Base-by-base conservation (phyloP, 331 rosid species). In the Malus hybrid region DNA sequence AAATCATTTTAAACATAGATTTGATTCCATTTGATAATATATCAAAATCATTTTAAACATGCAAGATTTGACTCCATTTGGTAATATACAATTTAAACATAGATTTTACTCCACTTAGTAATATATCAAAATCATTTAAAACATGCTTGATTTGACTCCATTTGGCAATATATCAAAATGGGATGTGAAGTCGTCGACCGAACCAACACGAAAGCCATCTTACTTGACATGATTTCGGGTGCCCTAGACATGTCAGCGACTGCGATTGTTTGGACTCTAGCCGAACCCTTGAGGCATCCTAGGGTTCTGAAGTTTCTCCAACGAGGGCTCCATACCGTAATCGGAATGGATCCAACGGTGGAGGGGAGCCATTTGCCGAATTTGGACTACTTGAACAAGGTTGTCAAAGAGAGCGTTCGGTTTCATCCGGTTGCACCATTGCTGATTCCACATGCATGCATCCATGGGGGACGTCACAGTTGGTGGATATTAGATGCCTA, bases 251-350 rank as follows among this genome's bases (percentile, higher is more conserved):
- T 87, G 0, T 32, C 90, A 15, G 46, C 75, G 3, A 15, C 67
- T 1, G 15, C 39, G 0, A 11, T 79, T 18, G 73, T 50, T 2
- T 87, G 91, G 90, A 81, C 80, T 5, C 31, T 85, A 9, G 65
- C 88, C 0, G 86, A 83, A 20, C 87, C 85, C 29, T 4, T 87
- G 6, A 78, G 73, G 29, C 71, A 89, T 42, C 90, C 86, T 8
- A 74, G 68, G 22, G 80, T 74, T 2, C 84, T 20, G 87, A 74
- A 14, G 63, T 74, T 9, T 36, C 81, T 85, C 36, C 91, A 87
- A 67, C 68, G 72, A 0, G 91, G 84, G 83, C 22, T 89, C 14
- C 22, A 70, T 15, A 19, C n/a, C 7, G 82, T 60, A 0, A 59
- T 89, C 0, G 88, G 91, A 7, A 8, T 22, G 68, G 69, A 57